Evolutionary conservation across 345 rosid species (phyloP), one percentile per base, ranked within the genome.

Genomic region (Euclidium syriacum): DNA sequence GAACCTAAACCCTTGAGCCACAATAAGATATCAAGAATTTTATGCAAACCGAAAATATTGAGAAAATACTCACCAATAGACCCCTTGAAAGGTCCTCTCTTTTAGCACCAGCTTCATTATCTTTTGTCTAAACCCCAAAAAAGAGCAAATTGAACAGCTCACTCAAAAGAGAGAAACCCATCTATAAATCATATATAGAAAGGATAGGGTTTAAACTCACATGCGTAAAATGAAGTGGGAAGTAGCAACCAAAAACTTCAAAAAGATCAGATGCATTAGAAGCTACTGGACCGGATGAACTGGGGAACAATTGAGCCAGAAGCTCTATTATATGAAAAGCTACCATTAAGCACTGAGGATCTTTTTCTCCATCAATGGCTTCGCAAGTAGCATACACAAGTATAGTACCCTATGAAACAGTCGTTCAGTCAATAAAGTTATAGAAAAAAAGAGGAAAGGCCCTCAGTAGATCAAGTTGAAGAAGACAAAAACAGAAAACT

Each of bases 151-250:
- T 3, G 41, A 50, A 43, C 42, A 26, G 62, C 2, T 64, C 2
- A 47, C 27, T 12, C 38, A 10, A 26, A 58, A 56, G 27, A 58
- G 44, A 22, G 10, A 41, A 30, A 24, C 6, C 27, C 30, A 46
- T 38, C 14, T 7, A 25, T 10, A 32, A 26, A 40, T 33, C 75
- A 47, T 48, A 63, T 29, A 33, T 15, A 27, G 12, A 26, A 57
- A 48, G 58, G 42, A 39, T 6, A 47, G 14, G 32, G 12, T 49
- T 71, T 15, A 51, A 67, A 51, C 98, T 81, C 81, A 92, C 99
- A 72, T 89, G 99, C 9, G 99, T 92, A 75, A 82, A 88, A 81
- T 87, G 90, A 74, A 87, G 77, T 15, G 99, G 97, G 67, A 89
- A 92, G 77, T 92, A 92, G 73, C 83, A 76, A 53, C 84, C 80